Percentiles rank a stretch among this genome's conserved stretches.
These are phyloP conservation scores for Ustulina deusta DNA, from an alignment of 2,329 filamentous ascomycete species.

Conservation along the genomic window DNA sequence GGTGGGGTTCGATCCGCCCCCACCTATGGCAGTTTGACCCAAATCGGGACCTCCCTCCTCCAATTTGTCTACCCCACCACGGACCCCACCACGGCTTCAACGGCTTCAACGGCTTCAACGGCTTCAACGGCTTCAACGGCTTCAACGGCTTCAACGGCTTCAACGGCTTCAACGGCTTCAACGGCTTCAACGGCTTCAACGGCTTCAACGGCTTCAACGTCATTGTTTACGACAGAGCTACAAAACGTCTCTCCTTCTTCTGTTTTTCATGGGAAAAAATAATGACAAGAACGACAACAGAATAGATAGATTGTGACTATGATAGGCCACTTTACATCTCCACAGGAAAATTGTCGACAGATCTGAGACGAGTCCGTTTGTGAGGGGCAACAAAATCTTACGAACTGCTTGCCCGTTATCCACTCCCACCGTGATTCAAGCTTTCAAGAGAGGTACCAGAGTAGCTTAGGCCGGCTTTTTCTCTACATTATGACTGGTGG, in stretches of 20 bases:
- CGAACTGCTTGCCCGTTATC: neutral
- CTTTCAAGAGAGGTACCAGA: constrained; percentile 7
- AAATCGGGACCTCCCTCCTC: too few relatives aligned
- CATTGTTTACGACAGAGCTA: neutral
- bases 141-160: too few relatives aligned
- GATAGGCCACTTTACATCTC: neutral
- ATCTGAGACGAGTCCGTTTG: neutral
- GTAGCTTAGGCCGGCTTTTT: constrained; percentile 3
- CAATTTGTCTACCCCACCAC: constrained; percentile 10
- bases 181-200: too few relatives aligned
- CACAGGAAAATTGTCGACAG: neutral
- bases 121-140: too few relatives aligned
- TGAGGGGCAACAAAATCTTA: neutral
- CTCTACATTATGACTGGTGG: constrained; percentile 26
- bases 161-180: too few relatives aligned
- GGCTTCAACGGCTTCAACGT: too few relatives aligned
- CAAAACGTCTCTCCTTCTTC: neutral
- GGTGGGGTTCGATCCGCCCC: constrained; percentile 6
- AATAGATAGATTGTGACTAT: neutral
- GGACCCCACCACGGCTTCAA: too few relatives aligned
- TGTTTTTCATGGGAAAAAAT: neutral
- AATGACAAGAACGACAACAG: neutral
- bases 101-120: too few relatives aligned
- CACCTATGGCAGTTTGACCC: too few relatives aligned
- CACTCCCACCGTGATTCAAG: constrained; percentile 1